These are phyloP conservation scores for Tylopilus rubrobrunneus DNA, from an alignment of 768 basidiomycete genomes.

Conservation along the genomic window DNA sequence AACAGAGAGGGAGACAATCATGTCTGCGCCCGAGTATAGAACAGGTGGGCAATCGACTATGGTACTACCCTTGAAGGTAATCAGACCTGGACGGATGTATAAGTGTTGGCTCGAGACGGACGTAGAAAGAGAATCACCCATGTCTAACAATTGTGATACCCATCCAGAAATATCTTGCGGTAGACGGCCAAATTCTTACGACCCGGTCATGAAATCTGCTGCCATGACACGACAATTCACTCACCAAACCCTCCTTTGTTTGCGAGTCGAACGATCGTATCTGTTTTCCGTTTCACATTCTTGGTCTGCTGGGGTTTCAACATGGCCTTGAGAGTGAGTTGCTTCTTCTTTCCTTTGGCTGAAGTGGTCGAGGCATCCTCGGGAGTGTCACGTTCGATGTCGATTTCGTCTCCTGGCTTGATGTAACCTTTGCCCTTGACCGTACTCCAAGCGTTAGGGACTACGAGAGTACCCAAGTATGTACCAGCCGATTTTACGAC, in stretches of 20 bases:
- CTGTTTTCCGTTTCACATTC: constrained; percentile 46
- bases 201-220: not conserved
- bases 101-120: constrained; percentile 1
- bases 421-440: constrained; percentile 71
- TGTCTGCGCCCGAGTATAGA: constrained; percentile 69
- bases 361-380: constrained; percentile 31
- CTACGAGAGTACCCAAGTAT: constrained; percentile 66
- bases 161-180: constrained; percentile 67
- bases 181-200: constrained; percentile 71
- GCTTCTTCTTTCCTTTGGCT: constrained; percentile 48
- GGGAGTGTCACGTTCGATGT: constrained; percentile 51
- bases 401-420: constrained; percentile 56
- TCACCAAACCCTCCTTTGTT: constrained; percentile 65
- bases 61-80: constrained; percentile 63
- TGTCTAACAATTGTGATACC: constrained; percentile 71
- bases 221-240: constrained; percentile 6
- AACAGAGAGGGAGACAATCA: constrained; percentile 73
- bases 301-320: constrained; percentile 53
- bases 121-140: constrained; percentile 38
- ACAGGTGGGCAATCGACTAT: constrained; percentile 75
- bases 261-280: constrained; percentile 64
- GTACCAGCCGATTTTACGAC: constrained; percentile 23
- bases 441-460: constrained; percentile 77
- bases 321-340: constrained; percentile 64
- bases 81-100: constrained; percentile 41